phyloP scores from a whole-genome alignment of 139 green algal species.

The Astrephomene gubernaculifera region DNA sequence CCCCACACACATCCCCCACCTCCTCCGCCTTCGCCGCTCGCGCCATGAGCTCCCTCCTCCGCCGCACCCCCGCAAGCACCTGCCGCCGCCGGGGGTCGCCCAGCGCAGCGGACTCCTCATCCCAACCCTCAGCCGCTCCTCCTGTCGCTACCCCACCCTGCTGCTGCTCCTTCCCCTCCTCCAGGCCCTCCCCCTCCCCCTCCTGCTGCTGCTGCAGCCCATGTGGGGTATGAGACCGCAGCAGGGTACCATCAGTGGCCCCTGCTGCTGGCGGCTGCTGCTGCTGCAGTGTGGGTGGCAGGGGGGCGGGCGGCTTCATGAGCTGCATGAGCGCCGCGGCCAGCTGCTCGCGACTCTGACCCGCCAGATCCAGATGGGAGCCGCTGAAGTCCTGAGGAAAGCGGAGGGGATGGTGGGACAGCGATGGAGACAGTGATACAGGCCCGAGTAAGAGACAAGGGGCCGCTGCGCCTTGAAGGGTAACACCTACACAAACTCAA shows the following conservation, averaged over 20 bases:
- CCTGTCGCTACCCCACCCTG: not conserved
- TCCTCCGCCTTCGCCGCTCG: conserved; percentile 23
- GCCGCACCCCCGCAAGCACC: conserved; percentile 19
- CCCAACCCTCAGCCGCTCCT: not conserved
- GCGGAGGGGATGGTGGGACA: no score
- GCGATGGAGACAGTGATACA: no score
- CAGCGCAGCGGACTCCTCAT: not conserved
- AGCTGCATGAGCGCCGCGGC: conserved; percentile 6
- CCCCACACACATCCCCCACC: not conserved
- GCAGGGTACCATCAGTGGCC: no score
- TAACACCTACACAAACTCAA: no score
- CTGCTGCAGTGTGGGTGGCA: no score
- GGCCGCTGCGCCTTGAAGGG: no score
- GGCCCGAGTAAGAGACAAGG: no score
- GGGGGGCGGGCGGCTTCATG: not conserved
- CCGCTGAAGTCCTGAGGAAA: conserved; percentile 17
- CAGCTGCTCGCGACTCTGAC: conserved; percentile 16
- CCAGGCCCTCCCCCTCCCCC: not conserved
- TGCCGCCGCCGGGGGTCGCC: conserved; percentile 19
- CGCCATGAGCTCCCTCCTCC: conserved; percentile 1
- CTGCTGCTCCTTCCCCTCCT: not conserved
- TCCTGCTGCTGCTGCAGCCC: not conserved
- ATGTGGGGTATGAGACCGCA: no score
- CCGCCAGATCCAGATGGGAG: not conserved
- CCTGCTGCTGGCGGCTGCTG: not conserved